Evolutionary conservation across 225 moss, liverwort and hornwort genomes (phyloP).

Genomic region (Marchantia polymorpha): DNA sequence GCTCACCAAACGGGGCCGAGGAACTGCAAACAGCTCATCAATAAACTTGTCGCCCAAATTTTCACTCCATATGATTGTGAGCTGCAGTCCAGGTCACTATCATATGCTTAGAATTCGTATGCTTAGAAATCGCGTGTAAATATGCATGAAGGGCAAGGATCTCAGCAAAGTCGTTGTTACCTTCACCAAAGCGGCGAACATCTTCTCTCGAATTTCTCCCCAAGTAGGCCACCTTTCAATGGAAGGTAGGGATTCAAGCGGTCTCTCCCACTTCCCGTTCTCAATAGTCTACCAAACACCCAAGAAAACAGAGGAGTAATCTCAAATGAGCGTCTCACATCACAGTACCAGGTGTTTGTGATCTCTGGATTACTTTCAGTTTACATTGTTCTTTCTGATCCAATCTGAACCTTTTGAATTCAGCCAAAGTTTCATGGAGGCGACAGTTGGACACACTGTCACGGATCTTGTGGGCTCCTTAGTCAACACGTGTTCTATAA

Average conservation of each 20-base stretch:
- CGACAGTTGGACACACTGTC: too few species aligned
- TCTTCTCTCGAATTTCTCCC: constrained; percentile 57
- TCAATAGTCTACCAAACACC: constrained; percentile 48
- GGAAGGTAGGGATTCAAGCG: constrained; percentile 72
- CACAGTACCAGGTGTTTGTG: too few species aligned
- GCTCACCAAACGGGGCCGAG: constrained; percentile 75
- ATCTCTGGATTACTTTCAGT: too few species aligned
- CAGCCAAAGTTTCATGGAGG: too few species aligned
- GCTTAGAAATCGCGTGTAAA: not conserved
- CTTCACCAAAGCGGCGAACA: constrained; percentile 62
- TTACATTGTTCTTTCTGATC: too few species aligned
- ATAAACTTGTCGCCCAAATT: constrained; percentile 65
- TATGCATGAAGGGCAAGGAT: not conserved
- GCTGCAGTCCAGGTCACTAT: constrained; percentile 44
- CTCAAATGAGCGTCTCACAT: too few species aligned
- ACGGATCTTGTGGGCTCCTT: too few species aligned
- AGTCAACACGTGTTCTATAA: too few species aligned
- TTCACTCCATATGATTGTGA: constrained; percentile 90
- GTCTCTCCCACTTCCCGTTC: constrained; percentile 83
- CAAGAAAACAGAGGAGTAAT: not conserved
- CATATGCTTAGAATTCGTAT: not conserved
- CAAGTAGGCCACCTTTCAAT: constrained; percentile 48
- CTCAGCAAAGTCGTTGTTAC: constrained; percentile 23
- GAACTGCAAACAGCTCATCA: constrained; percentile 55
- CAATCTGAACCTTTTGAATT: too few species aligned